Conservation (phyloP, 768 basidiomycete genomes). For the Leccinum uliginosum region DNA sequence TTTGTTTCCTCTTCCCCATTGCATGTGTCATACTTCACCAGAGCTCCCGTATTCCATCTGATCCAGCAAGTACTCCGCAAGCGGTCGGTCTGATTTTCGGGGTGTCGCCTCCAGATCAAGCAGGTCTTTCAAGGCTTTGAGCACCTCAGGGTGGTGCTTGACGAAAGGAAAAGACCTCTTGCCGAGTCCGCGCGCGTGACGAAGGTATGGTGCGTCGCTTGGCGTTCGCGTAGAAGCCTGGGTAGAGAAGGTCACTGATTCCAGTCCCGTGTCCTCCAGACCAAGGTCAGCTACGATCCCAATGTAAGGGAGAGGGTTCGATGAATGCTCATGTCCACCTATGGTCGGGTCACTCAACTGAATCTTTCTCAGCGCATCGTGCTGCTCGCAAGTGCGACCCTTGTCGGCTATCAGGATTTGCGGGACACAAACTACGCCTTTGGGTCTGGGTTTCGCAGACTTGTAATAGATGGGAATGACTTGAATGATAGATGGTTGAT, state of each 20-base stretch:
- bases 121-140: not conserved
- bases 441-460: not conserved
- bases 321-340: not conserved
- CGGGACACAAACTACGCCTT: not conserved
- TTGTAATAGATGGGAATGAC: not conserved
- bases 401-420: slow-evolving; percentile 1
- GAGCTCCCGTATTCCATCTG: not conserved
- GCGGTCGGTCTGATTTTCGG: not conserved
- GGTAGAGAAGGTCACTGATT: not conserved
- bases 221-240: not conserved
- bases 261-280: not conserved
- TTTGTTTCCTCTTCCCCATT: not conserved
- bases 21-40: not conserved
- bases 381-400: not conserved
- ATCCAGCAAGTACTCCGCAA: not conserved
- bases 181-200: not conserved
- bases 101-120: not conserved
- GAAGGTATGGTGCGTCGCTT: not conserved
- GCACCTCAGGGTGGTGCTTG: not conserved
- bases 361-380: not conserved
- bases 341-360: not conserved
- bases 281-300: not conserved
- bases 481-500: not conserved
- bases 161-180: not conserved
- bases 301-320: not conserved